Evolutionary conservation across 495 filamentous ascomycete species (phyloP), one percentile per base, ranked within the genome.

Genomic region (Aspergillus saccharolyticus): DNA sequence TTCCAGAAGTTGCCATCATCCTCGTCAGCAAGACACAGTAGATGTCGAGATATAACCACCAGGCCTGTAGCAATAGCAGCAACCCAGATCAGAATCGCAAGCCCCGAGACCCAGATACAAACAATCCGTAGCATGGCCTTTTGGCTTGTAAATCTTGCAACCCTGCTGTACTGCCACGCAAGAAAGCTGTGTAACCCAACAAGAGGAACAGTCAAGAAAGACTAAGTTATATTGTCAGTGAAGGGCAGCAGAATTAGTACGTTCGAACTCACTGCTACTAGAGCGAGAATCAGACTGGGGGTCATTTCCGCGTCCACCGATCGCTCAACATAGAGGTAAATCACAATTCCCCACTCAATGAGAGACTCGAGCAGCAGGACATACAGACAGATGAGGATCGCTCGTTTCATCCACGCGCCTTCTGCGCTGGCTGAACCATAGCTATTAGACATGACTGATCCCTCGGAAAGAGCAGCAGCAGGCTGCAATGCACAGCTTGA

Each of bases 151-250:
- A 72, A 72, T n/a, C 71, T 70, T 21, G 63, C 57, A 20, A 73
- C 71, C 15, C 69, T 70, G 48, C 75, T 73, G 50, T 75, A 75
- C 50, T 78, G 75, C 74, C 74, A 77, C 1, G 74, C 72, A 42
- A 78, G 73, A 19, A 78, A 53, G 49, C 72, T 77, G 30, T 78
- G 75, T 3, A 78, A 63, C n/a, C 62, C 62, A 4, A 74, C 66
- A 16, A 77, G 66, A 0, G 75, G 71, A 1, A 77, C 62, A 0
- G 73, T 72, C 14, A 75, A 57, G 49, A 75, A 73, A 6, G 74
- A 74, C 75, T 78, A 44, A 4, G 24, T 7, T 44, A 9, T 51
- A 30, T 8, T 42, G 25, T 50, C 66, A 28, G 63, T 59, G 44
- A 42, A 21, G 16, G 14, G 21, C 16, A n/a, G 2, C 7, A 22